These are phyloP conservation scores for Arabis hirsuta DNA, from an alignment of 345 rosid genomes.

Conservation along the genomic window DNA sequence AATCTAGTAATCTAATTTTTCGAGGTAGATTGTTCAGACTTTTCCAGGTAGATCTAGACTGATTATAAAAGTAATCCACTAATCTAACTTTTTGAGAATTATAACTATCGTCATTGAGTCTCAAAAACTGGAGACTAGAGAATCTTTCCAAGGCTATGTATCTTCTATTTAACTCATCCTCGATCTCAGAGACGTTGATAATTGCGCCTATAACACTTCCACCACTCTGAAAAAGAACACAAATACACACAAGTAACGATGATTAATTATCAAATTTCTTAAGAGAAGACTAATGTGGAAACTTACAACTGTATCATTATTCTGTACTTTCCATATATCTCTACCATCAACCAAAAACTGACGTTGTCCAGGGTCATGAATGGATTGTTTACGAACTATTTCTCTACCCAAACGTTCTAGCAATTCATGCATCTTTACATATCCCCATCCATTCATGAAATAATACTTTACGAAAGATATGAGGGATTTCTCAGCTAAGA, in stretches of 20 bases:
- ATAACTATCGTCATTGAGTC: too few species aligned
- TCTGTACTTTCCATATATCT: conserved; percentile 32
- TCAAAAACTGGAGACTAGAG: conserved; percentile 30
- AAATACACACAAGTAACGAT: background rate
- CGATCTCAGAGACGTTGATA: background rate
- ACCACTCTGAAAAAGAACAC: conserved; percentile 16
- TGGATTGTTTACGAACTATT: conserved; percentile 37
- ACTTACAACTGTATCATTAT: conserved; percentile 21
- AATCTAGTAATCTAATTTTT: too few species aligned
- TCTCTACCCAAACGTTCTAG: conserved; percentile 36
- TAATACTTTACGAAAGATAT: background rate
- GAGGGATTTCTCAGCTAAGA: conserved; percentile 40
- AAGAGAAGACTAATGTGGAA: background rate
- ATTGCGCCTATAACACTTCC: conserved; percentile 21
- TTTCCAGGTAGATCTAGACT: too few species aligned
- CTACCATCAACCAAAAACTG: conserved; percentile 35
- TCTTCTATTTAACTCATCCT: background rate
- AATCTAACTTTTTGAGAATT: too few species aligned
- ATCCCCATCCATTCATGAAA: too few species aligned
- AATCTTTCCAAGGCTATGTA: conserved; percentile 18
- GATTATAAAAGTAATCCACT: too few species aligned
- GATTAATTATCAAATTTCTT: background rate
- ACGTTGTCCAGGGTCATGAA: conserved; percentile 20
- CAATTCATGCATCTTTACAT: conserved; percentile 39
- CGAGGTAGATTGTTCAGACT: background rate